phyloP scores from a whole-genome alignment of 441 rosid genomes.

The Mallotus japonicus region DNA sequence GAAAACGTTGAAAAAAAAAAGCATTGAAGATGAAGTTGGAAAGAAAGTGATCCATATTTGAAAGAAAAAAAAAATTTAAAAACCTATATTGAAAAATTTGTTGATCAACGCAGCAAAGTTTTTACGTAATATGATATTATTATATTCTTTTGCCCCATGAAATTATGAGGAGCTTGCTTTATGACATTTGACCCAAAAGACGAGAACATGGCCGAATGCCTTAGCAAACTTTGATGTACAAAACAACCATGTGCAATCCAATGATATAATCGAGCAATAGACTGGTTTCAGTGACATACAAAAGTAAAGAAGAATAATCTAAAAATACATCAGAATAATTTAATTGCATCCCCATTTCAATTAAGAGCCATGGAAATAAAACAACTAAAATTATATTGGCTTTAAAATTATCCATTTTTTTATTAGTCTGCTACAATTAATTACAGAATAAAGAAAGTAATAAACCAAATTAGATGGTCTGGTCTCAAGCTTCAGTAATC shows the following conservation, averaged over 20 bases:
- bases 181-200: not conserved
- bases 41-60: no score
- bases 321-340: not conserved
- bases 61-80: no score
- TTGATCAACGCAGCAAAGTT: no score
- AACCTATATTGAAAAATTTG: no score
- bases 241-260: not conserved
- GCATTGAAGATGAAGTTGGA: no score
- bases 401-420: not conserved
- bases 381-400: not conserved
- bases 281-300: not conserved
- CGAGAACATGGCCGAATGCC: not conserved
- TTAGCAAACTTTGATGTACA: not conserved
- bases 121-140: no score
- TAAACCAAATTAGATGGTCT: slow-evolving; percentile 1
- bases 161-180: no score
- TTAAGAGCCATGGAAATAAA: not conserved
- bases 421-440: not conserved
- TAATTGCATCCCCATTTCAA: not conserved
- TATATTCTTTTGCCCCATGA: no score
- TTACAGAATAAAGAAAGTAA: not conserved
- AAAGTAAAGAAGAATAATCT: not conserved
- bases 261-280: not conserved
- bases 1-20: no score
- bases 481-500: slow-evolving; percentile 7